Evolutionary conservation across 768 basidiomycete genomes (phyloP).

Genomic region (Hortiboletus campestris): DNA sequence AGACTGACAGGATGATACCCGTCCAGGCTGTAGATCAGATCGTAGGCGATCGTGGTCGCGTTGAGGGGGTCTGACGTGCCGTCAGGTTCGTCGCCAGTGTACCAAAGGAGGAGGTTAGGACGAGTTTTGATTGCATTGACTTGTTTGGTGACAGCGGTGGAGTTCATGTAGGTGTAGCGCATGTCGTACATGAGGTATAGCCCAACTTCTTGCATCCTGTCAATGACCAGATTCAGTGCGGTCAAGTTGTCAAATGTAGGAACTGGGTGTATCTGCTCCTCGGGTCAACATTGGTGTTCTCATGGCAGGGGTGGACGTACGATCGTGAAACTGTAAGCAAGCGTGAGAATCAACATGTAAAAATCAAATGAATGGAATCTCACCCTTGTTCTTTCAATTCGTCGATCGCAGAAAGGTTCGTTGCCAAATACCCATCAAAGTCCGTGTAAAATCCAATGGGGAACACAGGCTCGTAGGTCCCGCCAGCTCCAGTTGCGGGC

Average conservation of each 20-base stretch:
- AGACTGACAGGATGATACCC: conserved; percentile 68
- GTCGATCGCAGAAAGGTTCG: conserved; percentile 27
- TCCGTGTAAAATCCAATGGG: conserved; percentile 46
- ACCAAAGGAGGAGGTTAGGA: conserved; percentile 69
- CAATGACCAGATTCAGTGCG: conserved; percentile 54
- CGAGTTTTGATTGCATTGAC: conserved; percentile 67
- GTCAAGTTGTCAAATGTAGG: conserved; percentile 64
- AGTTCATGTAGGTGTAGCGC: conserved; percentile 69
- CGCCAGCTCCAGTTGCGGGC: conserved; percentile 48
- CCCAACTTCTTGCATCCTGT: conserved; percentile 68
- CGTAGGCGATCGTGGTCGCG: conserved; percentile 47
- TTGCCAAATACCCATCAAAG: conserved; percentile 33
- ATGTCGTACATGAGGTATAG: conserved; percentile 84
- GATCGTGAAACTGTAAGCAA: conserved; percentile 21
- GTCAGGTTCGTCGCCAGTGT: conserved; percentile 74
- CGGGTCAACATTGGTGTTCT: not conserved
- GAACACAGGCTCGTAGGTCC: conserved; percentile 50
- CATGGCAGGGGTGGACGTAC: conserved; percentile 24
- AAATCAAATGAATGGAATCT: not conserved
- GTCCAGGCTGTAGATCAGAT: conserved; percentile 58
- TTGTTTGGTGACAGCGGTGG: conserved; percentile 59
- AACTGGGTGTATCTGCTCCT: conserved; percentile 60
- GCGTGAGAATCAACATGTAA: not conserved
- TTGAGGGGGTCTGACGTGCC: conserved; percentile 66
- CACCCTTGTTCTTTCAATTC: conserved; percentile 34